Evolutionary conservation across 345 rosid species (phyloP), one percentile per base, ranked within the genome.

Genomic region (Turnera subulata): DNA sequence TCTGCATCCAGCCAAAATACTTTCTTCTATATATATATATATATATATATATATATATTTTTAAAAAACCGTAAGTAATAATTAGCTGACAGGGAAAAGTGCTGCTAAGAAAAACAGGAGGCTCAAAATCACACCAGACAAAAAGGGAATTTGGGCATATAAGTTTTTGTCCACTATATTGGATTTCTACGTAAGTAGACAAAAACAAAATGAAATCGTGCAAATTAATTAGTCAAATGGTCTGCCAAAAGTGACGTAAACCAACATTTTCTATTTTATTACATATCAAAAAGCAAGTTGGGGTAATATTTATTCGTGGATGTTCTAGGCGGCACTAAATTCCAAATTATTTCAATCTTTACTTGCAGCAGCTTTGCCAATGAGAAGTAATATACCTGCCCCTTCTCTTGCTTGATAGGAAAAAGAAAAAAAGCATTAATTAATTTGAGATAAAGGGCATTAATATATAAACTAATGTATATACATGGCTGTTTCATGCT

Each of bases 281-380:
- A n/a, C n/a, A n/a, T n/a, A n/a, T n/a, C n/a, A n/a, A n/a, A n/a
- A n/a, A 29, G 35, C 35, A 29, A 8, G 35, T 8, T 29, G 35
- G 35, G 4, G 8, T 3, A 29, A 8, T 16, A 53, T 58, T 20
- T n/a, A n/a, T n/a, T 59, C 20, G 46, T 50, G 19, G 55, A 42
- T 43, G 61, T 57, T 40, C 46, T 45, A 25, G 53, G 40, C 50
- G 53, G 20, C 37, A 48, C 46, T 19, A 66, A 37, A 32, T 59
- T 50, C 40, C 62, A 66, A 72, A 58, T 61, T 61, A 56, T 65
- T 51, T 20, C 9, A 43, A n/a, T 64, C 48, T n/a, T n/a, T n/a
- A 47, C 73, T 59, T 66, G 73, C 61, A n/a, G 59, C 29, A 62
- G 61, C 44, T 13, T 64, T 25, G 20, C 72, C 77, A 72, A 65